A percentile compares a stretch with the other conserved stretches of the same genome.
Evolutionary conservation across 768 basidiomycete species (phyloP).

Genomic region (Boletus rubroflammeus): DNA sequence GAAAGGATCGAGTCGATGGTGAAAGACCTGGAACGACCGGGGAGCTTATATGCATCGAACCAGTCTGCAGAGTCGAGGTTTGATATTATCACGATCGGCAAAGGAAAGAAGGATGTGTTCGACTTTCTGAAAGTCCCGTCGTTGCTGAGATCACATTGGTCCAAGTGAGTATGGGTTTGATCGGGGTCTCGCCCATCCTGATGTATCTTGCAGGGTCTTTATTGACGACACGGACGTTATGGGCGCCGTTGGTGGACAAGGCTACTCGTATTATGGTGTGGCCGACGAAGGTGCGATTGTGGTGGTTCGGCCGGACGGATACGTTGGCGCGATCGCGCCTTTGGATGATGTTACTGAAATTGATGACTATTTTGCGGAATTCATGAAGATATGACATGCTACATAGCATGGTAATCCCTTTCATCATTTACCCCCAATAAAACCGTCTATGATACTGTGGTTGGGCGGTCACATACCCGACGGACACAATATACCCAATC

Average conservation of each 20-base stretch:
- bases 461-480: neutral
- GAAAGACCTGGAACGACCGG: conserved; percentile 21
- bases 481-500: neutral
- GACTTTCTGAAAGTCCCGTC: conserved; percentile 31
- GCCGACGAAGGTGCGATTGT: conserved; percentile 25
- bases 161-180: conserved; percentile 30
- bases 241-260: conserved; percentile 47
- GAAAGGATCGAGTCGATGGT: conserved; percentile 27
- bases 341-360: conserved; percentile 39
- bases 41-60: conserved; percentile 25
- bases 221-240: conserved; percentile 52
- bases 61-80: conserved; percentile 30
- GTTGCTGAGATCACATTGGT: conserved; percentile 38
- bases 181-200: neutral
- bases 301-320: conserved; percentile 42
- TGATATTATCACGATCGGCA: conserved; percentile 27
- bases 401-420: neutral
- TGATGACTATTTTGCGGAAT: conserved; percentile 46
- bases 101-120: conserved; percentile 32
- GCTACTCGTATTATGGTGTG: conserved; percentile 53
- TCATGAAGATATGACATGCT: conserved; percentile 28
- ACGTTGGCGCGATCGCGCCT: conserved; percentile 54
- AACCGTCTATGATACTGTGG: neutral
- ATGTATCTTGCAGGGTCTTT: conserved; percentile 42
- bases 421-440: neutral